Percentiles rank a stretch among this genome's conserved stretches.
phyloP scores from a whole-genome alignment of 1,139 yeast genomes.

The Yamadazyma epiphylla region DNA sequence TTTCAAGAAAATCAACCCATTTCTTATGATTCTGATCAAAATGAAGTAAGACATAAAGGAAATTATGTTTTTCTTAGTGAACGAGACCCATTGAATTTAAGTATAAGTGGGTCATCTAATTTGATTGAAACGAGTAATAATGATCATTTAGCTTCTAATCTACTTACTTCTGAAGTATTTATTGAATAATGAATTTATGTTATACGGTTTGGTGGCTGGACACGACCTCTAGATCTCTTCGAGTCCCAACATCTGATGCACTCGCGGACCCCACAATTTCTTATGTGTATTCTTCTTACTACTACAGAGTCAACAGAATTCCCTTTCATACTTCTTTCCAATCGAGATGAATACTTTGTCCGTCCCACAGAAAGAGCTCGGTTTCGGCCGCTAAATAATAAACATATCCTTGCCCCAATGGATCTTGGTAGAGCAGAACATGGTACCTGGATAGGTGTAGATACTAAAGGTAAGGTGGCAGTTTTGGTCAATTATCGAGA shows the following conservation, averaged over 20 bases:
- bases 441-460: conserved; percentile 92
- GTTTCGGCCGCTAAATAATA: conserved; percentile 35
- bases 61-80: too few species aligned
- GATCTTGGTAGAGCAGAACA: conserved; percentile 73
- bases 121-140: too few species aligned
- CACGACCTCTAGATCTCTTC: too few species aligned
- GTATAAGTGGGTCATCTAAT: too few species aligned
- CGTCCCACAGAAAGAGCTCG: conserved; percentile 69
- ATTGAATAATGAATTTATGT: too few species aligned
- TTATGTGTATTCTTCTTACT: conserved; percentile 64
- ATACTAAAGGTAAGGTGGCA: conserved; percentile 59
- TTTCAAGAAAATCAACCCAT: conserved; percentile 9
- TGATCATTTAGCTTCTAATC: too few species aligned
- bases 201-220: too few species aligned
- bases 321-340: conserved; percentile 71
- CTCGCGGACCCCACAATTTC: conserved; percentile 5
- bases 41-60: too few species aligned
- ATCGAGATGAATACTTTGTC: conserved; percentile 78
- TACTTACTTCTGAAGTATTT: too few species aligned
- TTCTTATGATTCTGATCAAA: conserved; percentile 1
- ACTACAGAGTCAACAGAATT: conserved; percentile 60
- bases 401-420: conserved; percentile 57
- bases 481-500: conserved; percentile 73
- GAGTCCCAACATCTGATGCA: too few species aligned
- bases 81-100: too few species aligned